A percentile compares a stretch with the other conserved stretches of the same genome.
Conservation (phyloP, 2,329 filamentous ascomycete genomes). For the Talaromyces sp. region DNA sequence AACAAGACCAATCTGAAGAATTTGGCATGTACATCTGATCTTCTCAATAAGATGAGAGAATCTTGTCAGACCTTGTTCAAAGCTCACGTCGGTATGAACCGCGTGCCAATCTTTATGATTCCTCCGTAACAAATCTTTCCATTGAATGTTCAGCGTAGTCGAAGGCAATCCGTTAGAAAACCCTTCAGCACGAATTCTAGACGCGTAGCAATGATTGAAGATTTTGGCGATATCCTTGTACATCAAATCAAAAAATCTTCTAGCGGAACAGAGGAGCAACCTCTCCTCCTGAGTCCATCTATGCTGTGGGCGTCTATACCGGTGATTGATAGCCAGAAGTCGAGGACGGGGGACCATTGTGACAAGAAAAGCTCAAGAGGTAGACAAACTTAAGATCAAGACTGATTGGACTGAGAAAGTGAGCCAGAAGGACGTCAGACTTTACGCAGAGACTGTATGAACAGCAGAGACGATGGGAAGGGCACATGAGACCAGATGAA, state of each 20-base stretch:
- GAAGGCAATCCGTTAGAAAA: constrained; percentile 20
- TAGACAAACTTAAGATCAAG: too few species aligned
- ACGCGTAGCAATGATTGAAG: constrained; percentile 28
- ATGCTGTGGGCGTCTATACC: constrained; percentile 3
- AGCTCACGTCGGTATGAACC: constrained; percentile 23
- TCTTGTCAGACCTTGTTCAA: constrained; percentile 22
- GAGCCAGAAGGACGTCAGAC: not conserved
- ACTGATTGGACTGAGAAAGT: not conserved
- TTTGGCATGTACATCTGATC: constrained; percentile 9
- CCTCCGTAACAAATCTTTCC: constrained; percentile 21
- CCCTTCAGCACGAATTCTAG: constrained; percentile 22
- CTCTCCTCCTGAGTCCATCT: constrained; percentile 23
- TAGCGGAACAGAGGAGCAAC: constrained; percentile 26
- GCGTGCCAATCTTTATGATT: constrained; percentile 24
- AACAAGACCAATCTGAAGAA: not conserved
- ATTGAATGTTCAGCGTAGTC: constrained; percentile 23
- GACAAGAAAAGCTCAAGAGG: not conserved
- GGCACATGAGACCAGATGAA: not conserved
- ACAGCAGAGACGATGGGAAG: not conserved
- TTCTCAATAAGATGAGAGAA: constrained; percentile 19
- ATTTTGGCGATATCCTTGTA: constrained; percentile 20
- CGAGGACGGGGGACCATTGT: not conserved
- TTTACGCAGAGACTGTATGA: not conserved
- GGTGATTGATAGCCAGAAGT: not conserved
- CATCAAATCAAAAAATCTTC: constrained; percentile 24